Percentiles rank a stretch among this genome's conserved stretches.
Conservation (phyloP, 2,329 filamentous ascomycete species). For the Pseudopyricularia javanii region DNA sequence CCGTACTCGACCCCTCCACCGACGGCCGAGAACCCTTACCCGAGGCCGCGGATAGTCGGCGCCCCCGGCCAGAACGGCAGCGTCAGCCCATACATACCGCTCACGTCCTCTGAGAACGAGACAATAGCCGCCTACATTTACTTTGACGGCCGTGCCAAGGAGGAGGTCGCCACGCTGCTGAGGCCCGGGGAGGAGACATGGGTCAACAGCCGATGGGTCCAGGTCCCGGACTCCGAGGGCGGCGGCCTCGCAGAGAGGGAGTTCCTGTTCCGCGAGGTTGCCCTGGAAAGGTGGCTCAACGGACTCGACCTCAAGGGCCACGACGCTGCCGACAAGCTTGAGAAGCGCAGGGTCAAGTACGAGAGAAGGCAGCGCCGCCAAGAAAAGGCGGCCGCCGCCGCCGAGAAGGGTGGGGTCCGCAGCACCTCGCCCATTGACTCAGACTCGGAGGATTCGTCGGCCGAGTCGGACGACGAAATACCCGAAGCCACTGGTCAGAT, state of each 20-base stretch:
- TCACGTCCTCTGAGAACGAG: slow-evolving; percentile 88
- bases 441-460: slow-evolving; percentile 56
- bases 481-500: slow-evolving; percentile 95
- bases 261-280: slow-evolving; percentile 94
- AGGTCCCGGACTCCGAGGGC: slow-evolving; percentile 79
- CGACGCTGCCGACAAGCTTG: slow-evolving; percentile 78
- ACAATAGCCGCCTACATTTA: slow-evolving; percentile 97
- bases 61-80: slow-evolving; percentile 37
- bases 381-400: slow-evolving; percentile 23
- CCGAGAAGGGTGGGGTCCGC: slow-evolving; percentile 20
- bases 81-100: slow-evolving; percentile 76
- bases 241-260: slow-evolving; percentile 92
- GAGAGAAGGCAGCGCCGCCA: slow-evolving; percentile 55
- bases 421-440: slow-evolving; percentile 55
- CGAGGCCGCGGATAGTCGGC: slow-evolving; percentile 71
- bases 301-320: slow-evolving; percentile 90
- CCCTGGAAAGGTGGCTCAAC: slow-evolving; percentile 91
- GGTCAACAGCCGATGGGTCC: slow-evolving; percentile 98
- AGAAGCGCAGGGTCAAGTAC: slow-evolving; percentile 75
- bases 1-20: slow-evolving; percentile 86
- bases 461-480: slow-evolving; percentile 67
- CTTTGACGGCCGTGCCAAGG: slow-evolving; percentile 89
- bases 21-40: slow-evolving; percentile 62
- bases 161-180: slow-evolving; percentile 90
- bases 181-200: slow-evolving; percentile 93